Evolutionary conservation across 2,329 filamentous ascomycete species (phyloP).

Genomic region (Aspergillus texensis): DNA sequence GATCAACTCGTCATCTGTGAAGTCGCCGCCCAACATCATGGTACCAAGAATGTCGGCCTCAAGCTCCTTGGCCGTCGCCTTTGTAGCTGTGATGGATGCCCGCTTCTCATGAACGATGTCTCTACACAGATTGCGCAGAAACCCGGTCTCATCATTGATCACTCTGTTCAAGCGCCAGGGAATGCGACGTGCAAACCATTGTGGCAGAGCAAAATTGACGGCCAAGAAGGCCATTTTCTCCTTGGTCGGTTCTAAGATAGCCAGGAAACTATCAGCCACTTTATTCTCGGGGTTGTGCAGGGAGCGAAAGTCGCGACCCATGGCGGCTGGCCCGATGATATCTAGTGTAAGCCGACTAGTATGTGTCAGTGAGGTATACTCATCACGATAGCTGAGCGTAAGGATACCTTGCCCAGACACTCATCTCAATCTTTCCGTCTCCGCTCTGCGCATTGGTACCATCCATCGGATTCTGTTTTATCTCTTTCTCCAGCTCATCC

Average conservation of each 20-base stretch:
- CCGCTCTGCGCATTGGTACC: slow-evolving; percentile 22
- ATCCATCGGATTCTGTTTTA: slow-evolving; percentile 31
- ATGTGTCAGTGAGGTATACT: neutral
- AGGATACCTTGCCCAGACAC: slow-evolving; percentile 35
- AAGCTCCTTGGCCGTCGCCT: slow-evolving; percentile 42
- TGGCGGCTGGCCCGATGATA: slow-evolving; percentile 60
- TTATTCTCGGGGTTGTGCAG: slow-evolving; percentile 54
- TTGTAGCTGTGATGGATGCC: slow-evolving; percentile 25
- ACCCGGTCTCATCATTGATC: slow-evolving; percentile 32
- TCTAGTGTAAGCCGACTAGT: slow-evolving; percentile 56
- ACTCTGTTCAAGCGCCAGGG: slow-evolving; percentile 43
- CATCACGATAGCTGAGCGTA: neutral
- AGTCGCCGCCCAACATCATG: slow-evolving; percentile 42
- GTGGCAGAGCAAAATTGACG: slow-evolving; percentile 51
- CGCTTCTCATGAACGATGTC: slow-evolving; percentile 40
- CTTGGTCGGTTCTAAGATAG: slow-evolving; percentile 51
- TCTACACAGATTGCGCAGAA: slow-evolving; percentile 36
- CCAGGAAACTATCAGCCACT: slow-evolving; percentile 55
- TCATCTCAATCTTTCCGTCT: slow-evolving; percentile 38
- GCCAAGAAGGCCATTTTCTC: slow-evolving; percentile 49
- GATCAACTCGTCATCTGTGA: slow-evolving; percentile 43
- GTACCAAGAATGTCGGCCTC: slow-evolving; percentile 43
- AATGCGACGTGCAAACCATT: slow-evolving; percentile 52
- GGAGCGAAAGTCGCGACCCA: slow-evolving; percentile 60
- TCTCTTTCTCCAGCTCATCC: slow-evolving; percentile 38